These are phyloP conservation scores for Cystobasidium tubakii DNA, from an alignment of 768 basidiomycete species.

Conservation along the genomic window DNA sequence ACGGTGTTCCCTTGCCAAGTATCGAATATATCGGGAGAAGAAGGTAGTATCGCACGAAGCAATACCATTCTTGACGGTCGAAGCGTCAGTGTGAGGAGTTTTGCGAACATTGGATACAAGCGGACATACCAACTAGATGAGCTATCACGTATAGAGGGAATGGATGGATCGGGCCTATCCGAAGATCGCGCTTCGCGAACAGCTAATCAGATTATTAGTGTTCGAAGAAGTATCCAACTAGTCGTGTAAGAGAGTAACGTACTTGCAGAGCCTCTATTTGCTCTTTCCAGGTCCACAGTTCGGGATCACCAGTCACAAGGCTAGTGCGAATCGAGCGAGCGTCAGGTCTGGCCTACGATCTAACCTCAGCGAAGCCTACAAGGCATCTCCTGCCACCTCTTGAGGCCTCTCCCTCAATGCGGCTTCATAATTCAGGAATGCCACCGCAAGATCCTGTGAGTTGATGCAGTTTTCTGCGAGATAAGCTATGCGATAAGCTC, in stretches of 20 bases:
- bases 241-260: too few relatives aligned
- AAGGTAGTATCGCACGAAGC: slow-evolving; percentile 8
- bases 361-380: background rate
- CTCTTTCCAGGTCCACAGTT: slow-evolving; percentile 15
- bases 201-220: slow-evolving; percentile 9
- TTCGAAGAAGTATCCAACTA: too few relatives aligned
- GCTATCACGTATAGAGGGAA: slow-evolving; percentile 6
- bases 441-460: slow-evolving; percentile 13
- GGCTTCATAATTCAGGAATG: slow-evolving; percentile 14
- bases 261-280: slow-evolving; percentile 10
- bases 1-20: background rate
- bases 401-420: slow-evolving; percentile 2
- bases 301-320: slow-evolving; percentile 27
- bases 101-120: too few relatives aligned
- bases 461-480: slow-evolving; percentile 11
- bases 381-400: slow-evolving; percentile 18
- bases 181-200: background rate
- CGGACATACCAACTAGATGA: slow-evolving; percentile 18
- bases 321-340: background rate
- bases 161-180: background rate
- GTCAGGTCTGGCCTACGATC: background rate
- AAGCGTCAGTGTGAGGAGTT: too few relatives aligned
- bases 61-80: background rate
- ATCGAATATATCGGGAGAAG: background rate
- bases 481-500: background rate